Conservation (phyloP, 1,139 yeast genomes). For the Ashbya aceris region DNA sequence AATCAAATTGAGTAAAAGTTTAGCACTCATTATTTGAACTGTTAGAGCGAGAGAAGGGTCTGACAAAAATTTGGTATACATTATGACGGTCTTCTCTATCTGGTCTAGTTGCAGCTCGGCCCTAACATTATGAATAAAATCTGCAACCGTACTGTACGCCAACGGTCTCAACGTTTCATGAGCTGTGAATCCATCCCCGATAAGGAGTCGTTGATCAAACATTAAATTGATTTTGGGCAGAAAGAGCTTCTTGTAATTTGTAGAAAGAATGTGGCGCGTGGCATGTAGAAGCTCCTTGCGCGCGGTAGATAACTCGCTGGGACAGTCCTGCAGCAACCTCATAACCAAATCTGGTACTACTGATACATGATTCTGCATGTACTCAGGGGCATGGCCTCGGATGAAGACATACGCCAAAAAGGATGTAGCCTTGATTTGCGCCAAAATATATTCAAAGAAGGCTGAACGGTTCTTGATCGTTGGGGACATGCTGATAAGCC, state of each 20-base stretch:
- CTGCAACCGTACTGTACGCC: constrained; percentile 95
- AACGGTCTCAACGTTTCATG: constrained; percentile 78
- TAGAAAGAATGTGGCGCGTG: constrained; percentile 84
- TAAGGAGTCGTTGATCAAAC: constrained; percentile 76
- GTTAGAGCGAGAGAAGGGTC: constrained; percentile 80
- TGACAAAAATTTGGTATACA: constrained; percentile 72
- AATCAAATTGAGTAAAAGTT: constrained; percentile 73
- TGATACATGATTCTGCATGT: constrained; percentile 54
- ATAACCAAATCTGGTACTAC: constrained; percentile 81
- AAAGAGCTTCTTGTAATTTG: constrained; percentile 75
- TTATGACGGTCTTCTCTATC: constrained; percentile 78
- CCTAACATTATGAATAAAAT: constrained; percentile 86
- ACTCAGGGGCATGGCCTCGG: constrained; percentile 67
- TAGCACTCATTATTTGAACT: constrained; percentile 96
- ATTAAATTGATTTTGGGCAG: constrained; percentile 77
- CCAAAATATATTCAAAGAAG: constrained; percentile 80
- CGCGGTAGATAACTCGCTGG: constrained; percentile 89
- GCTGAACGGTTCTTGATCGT: constrained; percentile 70
- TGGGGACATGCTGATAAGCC: constrained; percentile 48
- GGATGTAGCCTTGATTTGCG: constrained; percentile 97
- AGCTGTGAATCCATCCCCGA: constrained; percentile 90
- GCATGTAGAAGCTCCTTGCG: constrained; percentile 91
- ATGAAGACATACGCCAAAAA: constrained; percentile 87
- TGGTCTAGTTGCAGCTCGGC: constrained; percentile 75
- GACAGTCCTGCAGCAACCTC: constrained; percentile 86